Evolutionary conservation across 1,284 basidiomycete genomes (phyloP), one percentile per base, ranked within the genome.

Genomic region (Pulchroboletus neoregius): DNA sequence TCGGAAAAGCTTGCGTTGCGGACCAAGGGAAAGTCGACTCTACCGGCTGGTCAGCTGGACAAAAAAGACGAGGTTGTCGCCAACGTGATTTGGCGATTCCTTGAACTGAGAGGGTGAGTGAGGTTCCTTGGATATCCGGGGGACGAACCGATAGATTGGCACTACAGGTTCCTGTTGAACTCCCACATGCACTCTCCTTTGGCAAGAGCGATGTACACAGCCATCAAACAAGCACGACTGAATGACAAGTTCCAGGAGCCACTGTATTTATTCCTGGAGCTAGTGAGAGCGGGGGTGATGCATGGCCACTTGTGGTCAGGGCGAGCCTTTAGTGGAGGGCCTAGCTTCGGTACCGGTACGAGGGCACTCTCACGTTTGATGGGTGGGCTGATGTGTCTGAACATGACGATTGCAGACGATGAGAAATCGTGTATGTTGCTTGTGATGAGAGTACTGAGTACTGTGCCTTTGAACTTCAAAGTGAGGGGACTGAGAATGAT

Each of bases 241-340:
- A 97, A 95, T 67, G 95, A 99, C 75, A 97, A 96, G 70, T 94
- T 99, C 73, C 95, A 99, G 68, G 96, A 99, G 69, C 82, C 96
- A 5, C 74, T 99, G 4, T 95, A 95, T 68, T 70, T 95, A 65
- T 87, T 96, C 70, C 74, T 95, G 68, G 90, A 99, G 72, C 80
- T 96, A 46, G 83, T 97, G 52, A 80, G 95, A 56, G 93, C 94
- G 10, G 92, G 93, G 0, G 94, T 96, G 11, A 87, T 99, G 75
- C 94, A 99, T 63, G 92, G 91, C 1, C 86, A 94, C 60, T 72
- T 89, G 48, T 98, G 92, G 86, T 90, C 90, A 37, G 82, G 81
- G n/a, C 76, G 85, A 26, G 82, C 84, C 0, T 92, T 94, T 64
- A 93, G 89, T 56, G 96, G 95, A 6, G 95, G 95, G 10, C 94